Evolutionary conservation across 257 asterid species (phyloP).

Genomic region (Datura wrightii): DNA sequence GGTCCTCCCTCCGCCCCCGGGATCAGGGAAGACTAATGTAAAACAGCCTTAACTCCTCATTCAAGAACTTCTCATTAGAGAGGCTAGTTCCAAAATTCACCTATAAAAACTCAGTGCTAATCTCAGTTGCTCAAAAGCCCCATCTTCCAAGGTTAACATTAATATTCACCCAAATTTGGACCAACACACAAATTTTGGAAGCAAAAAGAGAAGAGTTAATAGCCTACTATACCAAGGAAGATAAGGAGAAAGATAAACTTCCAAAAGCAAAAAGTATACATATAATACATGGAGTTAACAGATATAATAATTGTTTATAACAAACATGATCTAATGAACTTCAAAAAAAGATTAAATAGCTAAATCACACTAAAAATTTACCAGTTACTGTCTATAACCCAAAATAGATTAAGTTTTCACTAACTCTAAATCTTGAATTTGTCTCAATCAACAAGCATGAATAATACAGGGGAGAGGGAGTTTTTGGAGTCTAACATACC

Average conservation of each 20-base stretch:
- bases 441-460: background rate
- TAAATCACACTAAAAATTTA: background rate
- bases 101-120: background rate
- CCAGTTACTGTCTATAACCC: background rate
- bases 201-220: background rate
- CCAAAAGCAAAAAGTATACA: background rate
- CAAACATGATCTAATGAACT: background rate
- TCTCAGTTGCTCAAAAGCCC: background rate
- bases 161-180: slow-evolving; percentile 12
- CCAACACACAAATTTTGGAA: background rate
- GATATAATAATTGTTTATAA: background rate
- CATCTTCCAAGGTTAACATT: background rate
- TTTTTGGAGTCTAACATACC: slow-evolving; percentile 49
- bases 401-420: too few species aligned
- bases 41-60: background rate
- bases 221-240: background rate
- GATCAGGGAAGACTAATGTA: background rate
- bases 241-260: background rate
- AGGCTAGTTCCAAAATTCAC: background rate
- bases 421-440: background rate
- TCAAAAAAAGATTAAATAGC: background rate
- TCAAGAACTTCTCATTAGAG: background rate
- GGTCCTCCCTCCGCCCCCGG: background rate
- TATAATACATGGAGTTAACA: background rate
- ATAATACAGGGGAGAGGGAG: background rate